A percentile compares a stretch with the other conserved stretches of the same genome.
Conservation (phyloP, 140 eudicot species). For the Erigeron philadelphicus region DNA sequence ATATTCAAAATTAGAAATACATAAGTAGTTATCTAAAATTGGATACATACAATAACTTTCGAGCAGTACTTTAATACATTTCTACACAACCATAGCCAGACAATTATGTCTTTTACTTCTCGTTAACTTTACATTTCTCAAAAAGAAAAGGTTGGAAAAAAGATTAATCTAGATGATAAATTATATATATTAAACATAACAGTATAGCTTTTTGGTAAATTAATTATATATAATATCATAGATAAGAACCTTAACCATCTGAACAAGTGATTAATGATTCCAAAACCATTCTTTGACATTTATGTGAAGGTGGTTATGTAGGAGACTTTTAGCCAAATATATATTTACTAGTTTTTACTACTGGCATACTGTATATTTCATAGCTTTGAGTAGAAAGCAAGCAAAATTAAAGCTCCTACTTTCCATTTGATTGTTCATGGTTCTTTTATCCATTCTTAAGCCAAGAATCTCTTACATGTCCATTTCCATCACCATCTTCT, state of each 20-base stretch:
- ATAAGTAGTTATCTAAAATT: no score
- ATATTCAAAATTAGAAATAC: no score
- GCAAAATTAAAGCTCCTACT: conserved; percentile 28
- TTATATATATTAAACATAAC: not conserved
- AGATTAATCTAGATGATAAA: not conserved
- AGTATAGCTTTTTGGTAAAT: not conserved
- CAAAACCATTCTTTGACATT: conserved; percentile 5
- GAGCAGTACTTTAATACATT: no score
- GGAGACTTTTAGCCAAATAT: conserved; percentile 13
- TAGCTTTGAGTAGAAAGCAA: conserved; percentile 28
- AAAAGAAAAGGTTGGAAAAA: no score
- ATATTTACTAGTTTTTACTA: not conserved
- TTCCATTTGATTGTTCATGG: conserved; percentile 11
- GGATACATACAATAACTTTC: no score
- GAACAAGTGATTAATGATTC: conserved; percentile 9
- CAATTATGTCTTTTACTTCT: no score
- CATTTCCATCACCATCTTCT: conserved; percentile 25
- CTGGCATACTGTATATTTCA: conserved; percentile 1
- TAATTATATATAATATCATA: not conserved
- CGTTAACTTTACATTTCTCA: no score
- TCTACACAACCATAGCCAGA: no score
- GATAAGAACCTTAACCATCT: conserved; percentile 5
- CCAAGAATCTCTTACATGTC: conserved; percentile 27
- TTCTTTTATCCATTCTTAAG: conserved; percentile 30
- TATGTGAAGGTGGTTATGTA: not conserved